A percentile compares a stretch with the other conserved stretches of the same genome.
phyloP scores from a whole-genome alignment of 2,329 filamentous ascomycete genomes.

The Aspergillus puulaauensis region DNA sequence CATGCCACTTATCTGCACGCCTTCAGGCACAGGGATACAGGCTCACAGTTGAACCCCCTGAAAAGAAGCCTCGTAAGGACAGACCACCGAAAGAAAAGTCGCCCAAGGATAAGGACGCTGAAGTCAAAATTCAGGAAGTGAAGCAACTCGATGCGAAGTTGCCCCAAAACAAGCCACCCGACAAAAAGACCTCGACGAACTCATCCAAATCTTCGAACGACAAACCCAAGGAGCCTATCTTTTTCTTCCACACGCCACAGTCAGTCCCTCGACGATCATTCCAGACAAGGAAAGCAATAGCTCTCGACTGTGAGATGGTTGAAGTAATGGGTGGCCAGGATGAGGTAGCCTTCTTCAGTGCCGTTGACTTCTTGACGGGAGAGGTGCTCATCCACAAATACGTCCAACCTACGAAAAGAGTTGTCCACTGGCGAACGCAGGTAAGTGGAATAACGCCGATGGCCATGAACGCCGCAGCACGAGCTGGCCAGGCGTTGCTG shows the following conservation, averaged over 20 bases:
- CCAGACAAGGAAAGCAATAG: constrained; percentile 29
- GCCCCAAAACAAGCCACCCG: neutral
- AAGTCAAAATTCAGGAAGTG: neutral
- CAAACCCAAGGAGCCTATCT: neutral
- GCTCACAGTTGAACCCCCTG: neutral
- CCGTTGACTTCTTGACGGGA: constrained; percentile 49
- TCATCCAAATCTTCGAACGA: neutral
- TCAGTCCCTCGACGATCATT: neutral
- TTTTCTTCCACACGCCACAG: neutral
- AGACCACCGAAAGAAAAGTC: neutral
- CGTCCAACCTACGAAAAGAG: constrained; percentile 37
- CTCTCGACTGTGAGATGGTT: constrained; percentile 53
- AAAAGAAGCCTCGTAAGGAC: neutral
- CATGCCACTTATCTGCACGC: constrained; percentile 5
- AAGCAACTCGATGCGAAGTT: neutral
- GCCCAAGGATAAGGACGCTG: neutral
- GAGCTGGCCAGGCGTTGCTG: constrained; percentile 30
- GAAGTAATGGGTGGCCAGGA: constrained; percentile 25
- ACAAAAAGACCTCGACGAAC: neutral
- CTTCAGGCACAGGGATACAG: constrained; percentile 4
- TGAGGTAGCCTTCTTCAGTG: constrained; percentile 41
- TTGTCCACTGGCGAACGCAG: constrained; percentile 39
- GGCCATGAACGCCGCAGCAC: constrained; percentile 33
- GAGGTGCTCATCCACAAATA: constrained; percentile 46
- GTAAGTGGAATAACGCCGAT: constrained; percentile 41